phyloP scores from a whole-genome alignment of 768 basidiomycete species.

The Phanerochaete carnosa region DNA sequence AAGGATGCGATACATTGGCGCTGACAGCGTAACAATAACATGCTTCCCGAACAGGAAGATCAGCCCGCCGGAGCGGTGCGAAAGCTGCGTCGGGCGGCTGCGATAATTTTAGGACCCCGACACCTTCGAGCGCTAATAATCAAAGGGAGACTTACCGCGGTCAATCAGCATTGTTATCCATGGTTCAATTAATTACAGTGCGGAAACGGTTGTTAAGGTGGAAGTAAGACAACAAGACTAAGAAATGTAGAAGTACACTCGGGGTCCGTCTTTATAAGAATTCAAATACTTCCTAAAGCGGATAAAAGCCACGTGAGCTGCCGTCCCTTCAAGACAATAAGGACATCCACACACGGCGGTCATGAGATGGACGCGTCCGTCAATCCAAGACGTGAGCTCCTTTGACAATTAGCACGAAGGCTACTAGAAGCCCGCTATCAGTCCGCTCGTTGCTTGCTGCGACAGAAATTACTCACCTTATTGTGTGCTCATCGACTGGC shows the following conservation, averaged over 20 bases:
- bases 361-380: neutral
- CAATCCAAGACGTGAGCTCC: neutral
- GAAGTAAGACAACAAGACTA: too few relatives aligned
- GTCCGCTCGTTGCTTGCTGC: neutral
- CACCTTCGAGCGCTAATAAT: neutral
- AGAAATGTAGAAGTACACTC: neutral
- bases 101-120: neutral
- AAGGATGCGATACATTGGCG: neutral
- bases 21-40: neutral
- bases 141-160: neutral
- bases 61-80: neutral
- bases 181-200: neutral
- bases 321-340: neutral
- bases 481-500: neutral
- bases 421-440: neutral
- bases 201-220: neutral
- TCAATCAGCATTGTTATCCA: neutral
- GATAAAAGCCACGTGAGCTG: slow-evolving; percentile 2
- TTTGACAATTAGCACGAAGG: neutral
- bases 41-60: neutral
- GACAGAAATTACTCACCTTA: neutral
- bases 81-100: neutral
- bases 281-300: slow-evolving; percentile 1
- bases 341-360: neutral
- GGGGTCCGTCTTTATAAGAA: neutral